These are phyloP conservation scores for Salvia rosmarinus DNA, from an alignment of 257 asterid genomes.

Conservation along the genomic window DNA sequence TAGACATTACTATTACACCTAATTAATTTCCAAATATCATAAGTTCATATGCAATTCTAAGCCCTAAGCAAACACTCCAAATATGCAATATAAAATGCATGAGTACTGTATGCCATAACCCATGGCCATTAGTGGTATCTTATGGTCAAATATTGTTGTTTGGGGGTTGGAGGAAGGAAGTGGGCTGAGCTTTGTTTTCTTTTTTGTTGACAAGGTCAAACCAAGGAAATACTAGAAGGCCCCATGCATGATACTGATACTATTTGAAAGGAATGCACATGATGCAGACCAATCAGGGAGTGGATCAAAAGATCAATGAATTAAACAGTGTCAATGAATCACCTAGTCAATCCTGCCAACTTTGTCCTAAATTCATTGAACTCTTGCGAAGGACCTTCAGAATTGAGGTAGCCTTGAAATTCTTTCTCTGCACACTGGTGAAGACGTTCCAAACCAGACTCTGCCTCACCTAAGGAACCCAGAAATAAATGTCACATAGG, in stretches of 20 bases:
- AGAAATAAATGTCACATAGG: conserved; percentile 28
- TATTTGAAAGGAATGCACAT: conserved; percentile 11
- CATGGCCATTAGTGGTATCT: no score
- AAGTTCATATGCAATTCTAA: no score
- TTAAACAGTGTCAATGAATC: conserved; percentile 24
- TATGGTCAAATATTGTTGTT: no score
- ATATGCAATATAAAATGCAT: no score
- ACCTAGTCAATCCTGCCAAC: conserved; percentile 97
- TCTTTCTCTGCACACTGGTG: conserved; percentile 98
- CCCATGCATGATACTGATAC: no score
- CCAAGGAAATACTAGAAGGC: conserved; percentile 13
- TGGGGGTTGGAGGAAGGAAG: no score
- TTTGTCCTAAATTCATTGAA: conserved; percentile 90
- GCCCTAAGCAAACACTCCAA: no score
- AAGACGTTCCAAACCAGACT: conserved; percentile 93
- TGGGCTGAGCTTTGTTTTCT: not conserved
- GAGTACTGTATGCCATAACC: no score
- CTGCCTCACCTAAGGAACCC: conserved; percentile 78
- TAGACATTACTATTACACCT: no score
- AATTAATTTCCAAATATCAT: no score
- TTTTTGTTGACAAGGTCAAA: not conserved
- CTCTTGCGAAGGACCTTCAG: conserved; percentile 74
- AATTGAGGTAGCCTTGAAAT: conserved; percentile 67
- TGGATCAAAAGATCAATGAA: conserved; percentile 17
- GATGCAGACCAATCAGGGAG: conserved; percentile 19